Conservation (phyloP, 768 basidiomycete species). For the Hygrocybe coccinea region DNA sequence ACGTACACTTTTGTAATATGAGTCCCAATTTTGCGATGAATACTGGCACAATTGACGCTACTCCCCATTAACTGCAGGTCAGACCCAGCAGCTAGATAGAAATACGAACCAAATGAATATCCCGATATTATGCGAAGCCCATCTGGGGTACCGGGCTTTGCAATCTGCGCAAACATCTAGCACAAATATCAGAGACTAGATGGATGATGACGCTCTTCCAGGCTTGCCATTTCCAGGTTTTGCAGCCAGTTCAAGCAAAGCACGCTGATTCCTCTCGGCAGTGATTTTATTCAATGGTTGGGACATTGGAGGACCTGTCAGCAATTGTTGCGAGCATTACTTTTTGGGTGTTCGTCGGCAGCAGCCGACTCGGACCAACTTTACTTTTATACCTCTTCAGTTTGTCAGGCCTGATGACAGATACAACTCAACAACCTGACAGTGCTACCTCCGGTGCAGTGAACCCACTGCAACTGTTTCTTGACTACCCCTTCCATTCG, state of each 20-base stretch:
- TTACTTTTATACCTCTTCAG: neutral
- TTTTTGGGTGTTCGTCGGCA: neutral
- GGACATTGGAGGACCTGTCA: constrained; percentile 26
- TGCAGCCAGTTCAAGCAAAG: constrained; percentile 60
- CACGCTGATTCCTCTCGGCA: constrained; percentile 59
- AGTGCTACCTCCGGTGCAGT: neutral
- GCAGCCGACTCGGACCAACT: neutral
- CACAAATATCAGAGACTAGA: constrained; percentile 10
- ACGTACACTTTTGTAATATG: constrained; percentile 87
- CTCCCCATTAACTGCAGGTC: neutral
- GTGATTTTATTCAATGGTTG: constrained; percentile 49
- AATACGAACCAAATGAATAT: constrained; percentile 76
- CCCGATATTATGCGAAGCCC: constrained; percentile 86
- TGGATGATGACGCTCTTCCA: constrained; percentile 10
- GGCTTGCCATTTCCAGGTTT: constrained; percentile 77
- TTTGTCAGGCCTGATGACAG: neutral
- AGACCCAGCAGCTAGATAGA: neutral
- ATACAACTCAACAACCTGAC: neutral
- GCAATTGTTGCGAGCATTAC: neutral
- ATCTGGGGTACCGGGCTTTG: constrained; percentile 77
- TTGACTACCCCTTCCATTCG: constrained; percentile 46
- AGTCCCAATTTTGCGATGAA: constrained; percentile 92
- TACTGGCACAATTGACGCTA: constrained; percentile 82
- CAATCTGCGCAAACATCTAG: constrained; percentile 90
- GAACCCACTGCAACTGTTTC: constrained; percentile 27